phyloP scores from a whole-genome alignment of 371 early-diverging fungal species.

The Paraphysoderma sedebokerense region DNA sequence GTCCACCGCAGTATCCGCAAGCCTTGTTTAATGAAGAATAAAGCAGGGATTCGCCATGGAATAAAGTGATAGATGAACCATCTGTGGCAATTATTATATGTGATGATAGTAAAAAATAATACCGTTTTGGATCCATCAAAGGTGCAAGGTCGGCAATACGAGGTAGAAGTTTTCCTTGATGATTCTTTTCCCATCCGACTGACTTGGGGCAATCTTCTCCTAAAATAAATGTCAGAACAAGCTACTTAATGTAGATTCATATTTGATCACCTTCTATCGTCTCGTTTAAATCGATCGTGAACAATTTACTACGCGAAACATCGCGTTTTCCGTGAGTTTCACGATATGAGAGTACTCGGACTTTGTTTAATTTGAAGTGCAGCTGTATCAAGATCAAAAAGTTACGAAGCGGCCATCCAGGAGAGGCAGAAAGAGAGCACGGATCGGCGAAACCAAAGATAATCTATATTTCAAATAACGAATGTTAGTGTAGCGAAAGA shows the following conservation, averaged over 20 bases:
- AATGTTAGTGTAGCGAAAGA: not conserved
- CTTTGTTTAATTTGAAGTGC: conserved; percentile 17
- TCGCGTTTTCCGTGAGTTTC: not conserved
- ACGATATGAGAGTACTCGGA: conserved; percentile 27
- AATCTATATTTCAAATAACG: not conserved
- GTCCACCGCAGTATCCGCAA: conserved; percentile 77
- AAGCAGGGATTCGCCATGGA: not conserved
- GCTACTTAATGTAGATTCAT: no score
- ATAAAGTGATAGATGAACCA: not conserved
- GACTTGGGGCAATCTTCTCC: conserved; percentile 24
- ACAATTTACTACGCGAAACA: not conserved
- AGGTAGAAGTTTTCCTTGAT: conserved; percentile 57
- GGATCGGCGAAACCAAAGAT: conserved; percentile 71
- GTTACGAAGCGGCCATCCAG: conserved; percentile 87
- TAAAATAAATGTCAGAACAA: no score
- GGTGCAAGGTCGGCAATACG: conserved; percentile 67
- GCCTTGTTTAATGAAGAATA: conserved; percentile 13
- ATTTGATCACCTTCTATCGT: no score
- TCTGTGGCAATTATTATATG: not conserved
- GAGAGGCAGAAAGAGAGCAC: conserved; percentile 34
- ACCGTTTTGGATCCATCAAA: conserved; percentile 60
- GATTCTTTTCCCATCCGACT: conserved; percentile 86
- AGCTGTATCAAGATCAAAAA: conserved; percentile 42
- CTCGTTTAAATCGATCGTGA: not conserved
- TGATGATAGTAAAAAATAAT: conserved; percentile 1